phyloP scores from a whole-genome alignment of 371 early-diverging fungal genomes.

The Rhizopus stolonifer region DNA sequence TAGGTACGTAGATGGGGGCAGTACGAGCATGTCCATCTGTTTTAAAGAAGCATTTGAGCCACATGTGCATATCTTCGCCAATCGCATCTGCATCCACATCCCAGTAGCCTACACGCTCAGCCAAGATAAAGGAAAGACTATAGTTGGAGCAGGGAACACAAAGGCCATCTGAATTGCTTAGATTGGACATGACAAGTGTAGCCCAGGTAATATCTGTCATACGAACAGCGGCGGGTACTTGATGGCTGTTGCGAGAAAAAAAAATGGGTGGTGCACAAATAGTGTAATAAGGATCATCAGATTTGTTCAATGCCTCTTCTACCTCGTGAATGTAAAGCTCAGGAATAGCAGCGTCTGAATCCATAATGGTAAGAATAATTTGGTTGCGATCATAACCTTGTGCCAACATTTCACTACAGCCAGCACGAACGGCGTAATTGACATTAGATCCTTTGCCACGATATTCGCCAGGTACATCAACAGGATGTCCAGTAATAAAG shows the following conservation, averaged over 20 bases:
- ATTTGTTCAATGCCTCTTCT: conserved; percentile 35
- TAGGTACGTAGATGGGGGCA: conserved; percentile 74
- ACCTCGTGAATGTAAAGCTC: conserved; percentile 48
- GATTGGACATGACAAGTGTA: conserved; percentile 75
- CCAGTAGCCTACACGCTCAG: conserved; percentile 73
- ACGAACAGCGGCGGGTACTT: conserved; percentile 75
- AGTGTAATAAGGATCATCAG: conserved; percentile 46
- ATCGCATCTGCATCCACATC: conserved; percentile 78
- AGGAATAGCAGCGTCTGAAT: conserved; percentile 52
- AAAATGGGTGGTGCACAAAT: conserved; percentile 74
- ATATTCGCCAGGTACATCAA: conserved; percentile 66
- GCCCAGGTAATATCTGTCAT: conserved; percentile 81
- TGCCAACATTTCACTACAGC: conserved; percentile 30
- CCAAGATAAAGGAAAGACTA: conserved; percentile 71
- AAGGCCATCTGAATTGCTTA: conserved; percentile 66
- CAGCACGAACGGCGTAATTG: conserved; percentile 62
- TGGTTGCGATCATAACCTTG: conserved; percentile 45
- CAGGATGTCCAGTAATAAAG: conserved; percentile 70
- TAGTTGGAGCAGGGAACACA: conserved; percentile 79
- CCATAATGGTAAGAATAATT: conserved; percentile 63
- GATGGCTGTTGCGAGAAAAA: conserved; percentile 73
- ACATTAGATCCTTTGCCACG: conserved; percentile 80
- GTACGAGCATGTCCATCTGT: conserved; percentile 66
- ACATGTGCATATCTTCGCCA: conserved; percentile 88
- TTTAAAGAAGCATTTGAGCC: conserved; percentile 77